Evolutionary conservation across 2,329 filamentous ascomycete genomes (phyloP), one percentile per base, ranked within the genome.

Genomic region (Ramichloridium luteum): DNA sequence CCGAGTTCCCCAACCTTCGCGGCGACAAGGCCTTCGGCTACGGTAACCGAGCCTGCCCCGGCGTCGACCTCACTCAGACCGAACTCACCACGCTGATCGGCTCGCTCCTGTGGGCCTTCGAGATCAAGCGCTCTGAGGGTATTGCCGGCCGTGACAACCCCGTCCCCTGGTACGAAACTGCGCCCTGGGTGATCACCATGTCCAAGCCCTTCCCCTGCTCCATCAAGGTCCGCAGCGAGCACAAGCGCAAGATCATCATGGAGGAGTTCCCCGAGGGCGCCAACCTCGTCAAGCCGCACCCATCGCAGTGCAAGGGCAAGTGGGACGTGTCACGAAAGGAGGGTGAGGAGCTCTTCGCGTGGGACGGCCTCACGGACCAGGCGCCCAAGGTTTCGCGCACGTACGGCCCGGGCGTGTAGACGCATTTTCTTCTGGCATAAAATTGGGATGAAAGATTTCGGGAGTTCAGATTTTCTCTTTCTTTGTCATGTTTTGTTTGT

Each of bases 161-260:
- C 3, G 27, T 52, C 1, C 50, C 50, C 5, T 51, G 49, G 48
- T 54, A 54, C 37, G 50, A 54, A 31, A 47, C 45, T 13, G 46
- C 47, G 14, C 50, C 50, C 1, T 54, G 43, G 40, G 50, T 54
- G 38, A 54, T 54, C 39, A 54, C 50, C 6, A 54, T 54, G 50
- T 34, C 43, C 11, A 50, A 50, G 31, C 50, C 50, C 0, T 54
- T 54, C 40, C 44, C 45, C 13, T 43, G 39, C 39, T 40, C 48
- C 17, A 44, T 54, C 30, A 40, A 39, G n/a, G 38, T 44, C 1
- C 34, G 50, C 9, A 51, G 44, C 27, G 50, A 54, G 35, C 43
- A 36, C 32, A 54, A 52, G 44, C 40, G 43, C 16, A 32, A 32
- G n/a, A 50, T 42, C 27, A 54, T 54, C 34, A 22, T 49, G 16